These are phyloP conservation scores for Chrysanthemum seticuspe DNA, from an alignment of 129 eudicot genomes.

Conservation along the genomic window DNA sequence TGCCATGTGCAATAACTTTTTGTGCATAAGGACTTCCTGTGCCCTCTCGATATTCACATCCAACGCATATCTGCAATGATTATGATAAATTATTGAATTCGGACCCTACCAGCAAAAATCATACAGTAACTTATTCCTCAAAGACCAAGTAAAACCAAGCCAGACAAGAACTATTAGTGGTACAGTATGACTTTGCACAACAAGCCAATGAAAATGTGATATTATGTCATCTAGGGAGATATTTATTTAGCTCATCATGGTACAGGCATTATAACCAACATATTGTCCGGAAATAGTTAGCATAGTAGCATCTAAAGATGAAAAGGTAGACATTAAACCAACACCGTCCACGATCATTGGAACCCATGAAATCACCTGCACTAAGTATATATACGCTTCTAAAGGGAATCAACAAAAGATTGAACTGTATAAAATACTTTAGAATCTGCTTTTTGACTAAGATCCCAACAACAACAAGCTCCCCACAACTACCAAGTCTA, in stretches of 20 bases:
- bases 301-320: too few species aligned
- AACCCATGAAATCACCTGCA: constrained; percentile 22
- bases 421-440: constrained; percentile 25
- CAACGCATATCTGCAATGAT: constrained; percentile 66
- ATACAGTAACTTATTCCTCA: constrained; percentile 14
- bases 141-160: constrained; percentile 20
- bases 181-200: constrained; percentile 11
- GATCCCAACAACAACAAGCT: constrained; percentile 34
- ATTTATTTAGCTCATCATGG: background rate
- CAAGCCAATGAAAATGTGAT: background rate
- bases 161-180: background rate
- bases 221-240: background rate
- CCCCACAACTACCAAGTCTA: constrained; percentile 8
- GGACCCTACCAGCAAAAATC: background rate
- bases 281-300: background rate
- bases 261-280: background rate
- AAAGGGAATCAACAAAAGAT: constrained; percentile 7
- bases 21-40: constrained; percentile 79
- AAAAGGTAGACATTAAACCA: too few species aligned
- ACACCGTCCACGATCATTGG: constrained; percentile 10
- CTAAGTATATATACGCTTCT: constrained; percentile 11
- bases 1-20: constrained; percentile 73
- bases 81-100: background rate
- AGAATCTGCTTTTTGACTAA: constrained; percentile 36
- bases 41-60: constrained; percentile 89